phyloP scores from a whole-genome alignment of 176 grass and related monocot genomes.

The Thalia dealbata region DNA sequence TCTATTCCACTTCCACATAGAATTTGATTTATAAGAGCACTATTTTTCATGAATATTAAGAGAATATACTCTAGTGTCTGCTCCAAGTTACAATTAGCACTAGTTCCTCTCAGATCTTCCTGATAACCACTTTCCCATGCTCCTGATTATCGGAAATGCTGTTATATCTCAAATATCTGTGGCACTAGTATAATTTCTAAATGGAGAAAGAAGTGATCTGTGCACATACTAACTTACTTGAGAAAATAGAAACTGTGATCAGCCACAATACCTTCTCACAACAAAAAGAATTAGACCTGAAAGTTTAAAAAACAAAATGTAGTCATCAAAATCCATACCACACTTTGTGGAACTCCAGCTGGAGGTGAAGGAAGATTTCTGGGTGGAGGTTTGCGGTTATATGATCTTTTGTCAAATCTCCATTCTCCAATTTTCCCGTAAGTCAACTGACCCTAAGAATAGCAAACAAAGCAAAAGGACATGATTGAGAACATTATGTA shows the following conservation, averaged over 20 bases:
- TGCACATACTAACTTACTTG: not conserved
- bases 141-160: not conserved
- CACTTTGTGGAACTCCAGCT: constrained; percentile 61
- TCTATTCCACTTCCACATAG: not conserved
- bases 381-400: constrained; percentile 40
- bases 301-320: not conserved
- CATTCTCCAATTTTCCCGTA: constrained; percentile 23
- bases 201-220: not conserved
- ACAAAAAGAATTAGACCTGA: not conserved
- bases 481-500: not conserved
- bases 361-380: constrained; percentile 82
- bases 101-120: not conserved
- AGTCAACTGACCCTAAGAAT: constrained; percentile 60
- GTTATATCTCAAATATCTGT: not conserved
- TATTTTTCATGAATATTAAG: too few relatives aligned
- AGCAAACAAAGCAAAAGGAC: not conserved
- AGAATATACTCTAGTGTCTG: not conserved
- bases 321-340: constrained; percentile 45
- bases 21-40: not conserved
- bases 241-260: not conserved
- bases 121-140: not conserved
- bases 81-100: not conserved
- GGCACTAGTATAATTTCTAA: not conserved
- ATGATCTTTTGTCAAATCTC: constrained; percentile 43
- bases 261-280: not conserved